phyloP scores from a whole-genome alignment of 805 yeast species.

The Cyberlindnera suaveolens region DNA sequence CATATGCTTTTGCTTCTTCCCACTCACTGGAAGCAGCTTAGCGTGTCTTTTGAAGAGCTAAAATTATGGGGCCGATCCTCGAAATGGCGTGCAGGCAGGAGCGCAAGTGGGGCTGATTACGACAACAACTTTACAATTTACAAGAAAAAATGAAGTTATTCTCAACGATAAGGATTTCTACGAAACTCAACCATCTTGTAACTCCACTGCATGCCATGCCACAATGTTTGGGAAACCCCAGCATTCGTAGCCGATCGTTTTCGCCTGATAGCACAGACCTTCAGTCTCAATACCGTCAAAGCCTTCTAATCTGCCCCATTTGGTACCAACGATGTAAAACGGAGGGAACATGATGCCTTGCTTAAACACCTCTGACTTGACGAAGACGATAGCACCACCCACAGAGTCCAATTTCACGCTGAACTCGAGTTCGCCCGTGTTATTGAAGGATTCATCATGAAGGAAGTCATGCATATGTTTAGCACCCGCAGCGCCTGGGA shows the following conservation, averaged over 20 bases:
- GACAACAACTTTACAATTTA: no score
- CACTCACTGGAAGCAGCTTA: no score
- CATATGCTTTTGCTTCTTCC: background rate
- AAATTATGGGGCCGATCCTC: no score
- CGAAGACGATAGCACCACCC: slow-evolving; percentile 46
- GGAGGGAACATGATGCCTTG: slow-evolving; percentile 45
- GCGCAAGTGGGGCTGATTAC: no score
- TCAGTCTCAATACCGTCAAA: slow-evolving; percentile 51
- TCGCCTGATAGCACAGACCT: slow-evolving; percentile 45
- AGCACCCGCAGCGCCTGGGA: slow-evolving; percentile 13
- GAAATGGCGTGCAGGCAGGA: no score
- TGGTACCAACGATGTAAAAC: slow-evolving; percentile 37
- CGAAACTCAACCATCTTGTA: slow-evolving; percentile 3
- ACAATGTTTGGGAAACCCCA: slow-evolving; percentile 42
- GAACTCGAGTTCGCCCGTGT: slow-evolving; percentile 1
- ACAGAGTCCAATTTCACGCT: slow-evolving; percentile 35
- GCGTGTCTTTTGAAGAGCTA: no score
- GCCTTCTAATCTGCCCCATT: slow-evolving; percentile 42
- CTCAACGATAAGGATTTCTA: background rate
- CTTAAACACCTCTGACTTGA: slow-evolving; percentile 34
- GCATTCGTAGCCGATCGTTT: slow-evolving; percentile 37
- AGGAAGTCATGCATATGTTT: slow-evolving; percentile 22
- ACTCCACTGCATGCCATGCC: slow-evolving; percentile 10
- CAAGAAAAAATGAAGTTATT: no score
- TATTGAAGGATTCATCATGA: slow-evolving; percentile 15